Conservation (phyloP, 371 early-diverging fungal species). For the Mortierella sp. region DNA sequence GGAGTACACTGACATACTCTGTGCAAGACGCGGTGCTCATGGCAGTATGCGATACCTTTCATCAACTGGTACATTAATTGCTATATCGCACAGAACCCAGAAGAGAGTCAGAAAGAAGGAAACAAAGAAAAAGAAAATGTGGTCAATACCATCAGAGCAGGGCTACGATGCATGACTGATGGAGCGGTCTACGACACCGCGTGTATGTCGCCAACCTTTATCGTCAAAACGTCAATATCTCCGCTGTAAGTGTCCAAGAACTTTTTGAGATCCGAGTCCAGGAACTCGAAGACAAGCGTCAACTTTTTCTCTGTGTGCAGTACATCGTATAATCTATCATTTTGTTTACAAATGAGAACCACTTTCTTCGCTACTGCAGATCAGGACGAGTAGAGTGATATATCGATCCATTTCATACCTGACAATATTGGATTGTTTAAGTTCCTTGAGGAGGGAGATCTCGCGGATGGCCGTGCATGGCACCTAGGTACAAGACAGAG, state of each 20-base stretch:
- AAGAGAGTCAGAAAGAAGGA: neutral
- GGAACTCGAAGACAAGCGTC: constrained; percentile 95
- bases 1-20: constrained; percentile 59
- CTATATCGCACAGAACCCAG: constrained; percentile 41
- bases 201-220: constrained; percentile 71
- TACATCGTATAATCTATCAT: constrained; percentile 87
- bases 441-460: constrained; percentile 95
- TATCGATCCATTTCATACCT: constrained; percentile 62
- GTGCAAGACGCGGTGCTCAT: constrained; percentile 84
- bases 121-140: neutral
- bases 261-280: constrained; percentile 96
- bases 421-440: constrained; percentile 97
- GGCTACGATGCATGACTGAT: no score
- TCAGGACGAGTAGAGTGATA: no score
- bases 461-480: constrained; percentile 99
- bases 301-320: constrained; percentile 95
- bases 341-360: neutral
- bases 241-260: constrained; percentile 87
- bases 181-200: no score
- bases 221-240: constrained; percentile 79
- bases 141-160: neutral
- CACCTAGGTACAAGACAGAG: constrained; percentile 61
- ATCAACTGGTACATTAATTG: constrained; percentile 86
- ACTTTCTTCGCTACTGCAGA: no score
- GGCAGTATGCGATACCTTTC: constrained; percentile 86